Evolutionary conservation across 1,284 basidiomycete genomes (phyloP).

Genomic region (Marasmius oreades): DNA sequence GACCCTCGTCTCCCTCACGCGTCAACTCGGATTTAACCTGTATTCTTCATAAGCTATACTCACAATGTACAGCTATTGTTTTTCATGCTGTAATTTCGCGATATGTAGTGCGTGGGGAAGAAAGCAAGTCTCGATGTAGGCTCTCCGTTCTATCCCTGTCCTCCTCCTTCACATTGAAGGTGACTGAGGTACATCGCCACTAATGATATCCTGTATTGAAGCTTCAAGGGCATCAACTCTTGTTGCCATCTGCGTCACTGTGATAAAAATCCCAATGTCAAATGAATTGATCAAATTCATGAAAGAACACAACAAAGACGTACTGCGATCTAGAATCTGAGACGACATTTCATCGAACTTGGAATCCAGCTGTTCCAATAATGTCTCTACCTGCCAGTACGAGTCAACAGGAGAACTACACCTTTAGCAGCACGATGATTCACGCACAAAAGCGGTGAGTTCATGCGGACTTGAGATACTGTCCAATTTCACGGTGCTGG

Average conservation of each 20-base stretch:
- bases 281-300: slow-evolving; percentile 12
- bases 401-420: neutral
- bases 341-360: slow-evolving; percentile 84
- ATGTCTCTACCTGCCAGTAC: slow-evolving; percentile 61
- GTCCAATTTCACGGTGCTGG: slow-evolving; percentile 29
- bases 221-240: slow-evolving; percentile 79
- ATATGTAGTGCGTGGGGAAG: too few relatives aligned
- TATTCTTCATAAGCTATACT: too few relatives aligned
- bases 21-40: too few relatives aligned
- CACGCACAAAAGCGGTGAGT: slow-evolving; percentile 74
- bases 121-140: too few relatives aligned
- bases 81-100: too few relatives aligned
- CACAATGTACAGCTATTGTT: too few relatives aligned
- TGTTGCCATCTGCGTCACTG: slow-evolving; percentile 82
- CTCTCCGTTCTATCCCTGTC: too few relatives aligned
- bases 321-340: slow-evolving; percentile 79
- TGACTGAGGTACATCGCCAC: slow-evolving; percentile 56
- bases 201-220: slow-evolving; percentile 82
- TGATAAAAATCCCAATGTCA: neutral
- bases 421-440: slow-evolving; percentile 4
- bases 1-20: too few relatives aligned
- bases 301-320: slow-evolving; percentile 24
- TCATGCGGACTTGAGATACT: slow-evolving; percentile 83
- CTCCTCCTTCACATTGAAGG: slow-evolving; percentile 22
- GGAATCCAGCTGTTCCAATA: slow-evolving; percentile 72